Conservation (phyloP, 371 early-diverging fungal genomes). For the Apophysomyces variabilis region DNA sequence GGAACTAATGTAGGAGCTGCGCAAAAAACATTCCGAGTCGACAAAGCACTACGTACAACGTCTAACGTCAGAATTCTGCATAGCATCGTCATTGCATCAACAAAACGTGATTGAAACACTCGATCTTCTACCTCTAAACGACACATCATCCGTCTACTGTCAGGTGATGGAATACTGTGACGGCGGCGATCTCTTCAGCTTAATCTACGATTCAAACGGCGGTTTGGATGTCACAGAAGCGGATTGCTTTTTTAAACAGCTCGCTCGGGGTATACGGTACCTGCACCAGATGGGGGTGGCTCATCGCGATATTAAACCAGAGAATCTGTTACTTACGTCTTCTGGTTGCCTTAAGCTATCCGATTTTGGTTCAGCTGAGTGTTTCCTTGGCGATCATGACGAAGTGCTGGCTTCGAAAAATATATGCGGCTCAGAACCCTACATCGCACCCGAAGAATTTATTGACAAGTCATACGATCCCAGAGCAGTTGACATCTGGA, state of each 20-base stretch:
- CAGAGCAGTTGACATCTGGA: conserved; percentile 46
- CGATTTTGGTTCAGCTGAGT: conserved; percentile 78
- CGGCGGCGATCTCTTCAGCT: conserved; percentile 65
- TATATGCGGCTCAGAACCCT: conserved; percentile 63
- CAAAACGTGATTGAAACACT: conserved; percentile 71
- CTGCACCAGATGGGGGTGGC: conserved; percentile 62
- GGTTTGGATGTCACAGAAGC: conserved; percentile 56
- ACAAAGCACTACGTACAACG: conserved; percentile 67
- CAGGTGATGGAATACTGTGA: conserved; percentile 77
- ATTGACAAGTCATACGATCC: conserved; percentile 36
- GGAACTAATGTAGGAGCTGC: conserved; percentile 58
- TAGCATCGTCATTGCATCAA: conserved; percentile 66
- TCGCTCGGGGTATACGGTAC: conserved; percentile 59
- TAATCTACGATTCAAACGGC: conserved; percentile 68
- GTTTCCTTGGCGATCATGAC: conserved; percentile 40
- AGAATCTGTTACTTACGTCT: conserved; percentile 76
- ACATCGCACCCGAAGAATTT: conserved; percentile 62
- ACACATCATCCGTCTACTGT: conserved; percentile 58
- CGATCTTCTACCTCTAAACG: conserved; percentile 66
- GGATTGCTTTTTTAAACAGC: conserved; percentile 60
- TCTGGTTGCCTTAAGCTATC: conserved; percentile 85
- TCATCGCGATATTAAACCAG: conserved; percentile 76
- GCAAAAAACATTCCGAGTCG: conserved; percentile 54
- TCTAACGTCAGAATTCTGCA: conserved; percentile 75
- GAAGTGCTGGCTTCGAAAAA: conserved; percentile 38